Evolutionary conservation across 2,329 filamentous ascomycete species (phyloP).

Genomic region (Chaetomium sp.): DNA sequence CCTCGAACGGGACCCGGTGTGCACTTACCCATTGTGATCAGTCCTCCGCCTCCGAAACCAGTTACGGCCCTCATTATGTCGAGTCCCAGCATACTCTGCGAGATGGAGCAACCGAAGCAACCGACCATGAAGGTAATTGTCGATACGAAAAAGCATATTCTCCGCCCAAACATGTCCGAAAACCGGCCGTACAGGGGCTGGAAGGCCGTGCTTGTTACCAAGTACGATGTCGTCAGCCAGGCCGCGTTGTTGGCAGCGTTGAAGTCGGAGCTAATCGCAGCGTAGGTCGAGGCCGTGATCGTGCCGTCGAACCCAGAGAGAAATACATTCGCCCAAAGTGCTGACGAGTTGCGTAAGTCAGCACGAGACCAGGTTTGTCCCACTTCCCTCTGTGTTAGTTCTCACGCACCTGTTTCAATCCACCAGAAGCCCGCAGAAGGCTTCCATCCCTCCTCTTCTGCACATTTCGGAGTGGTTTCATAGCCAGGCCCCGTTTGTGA

Average conservation of each 20-base stretch:
- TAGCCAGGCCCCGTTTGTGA: constrained; percentile 28
- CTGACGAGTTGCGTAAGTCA: constrained; percentile 4
- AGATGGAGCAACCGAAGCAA: constrained; percentile 66
- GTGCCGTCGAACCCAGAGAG: constrained; percentile 71
- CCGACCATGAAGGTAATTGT: constrained; percentile 63
- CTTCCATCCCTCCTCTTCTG: constrained; percentile 44
- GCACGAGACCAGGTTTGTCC: neutral
- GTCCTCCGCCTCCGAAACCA: constrained; percentile 69
- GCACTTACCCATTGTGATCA: constrained; percentile 67
- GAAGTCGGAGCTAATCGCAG: constrained; percentile 75
- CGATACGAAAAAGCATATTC: constrained; percentile 65
- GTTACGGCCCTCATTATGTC: constrained; percentile 67
- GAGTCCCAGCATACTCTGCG: constrained; percentile 59
- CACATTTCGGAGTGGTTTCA: constrained; percentile 26
- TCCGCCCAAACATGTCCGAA: constrained; percentile 69
- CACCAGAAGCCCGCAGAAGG: constrained; percentile 55
- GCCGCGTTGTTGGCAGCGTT: constrained; percentile 71
- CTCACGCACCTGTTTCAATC: constrained; percentile 60
- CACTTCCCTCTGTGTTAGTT: neutral
- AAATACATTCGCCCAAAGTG: constrained; percentile 56
- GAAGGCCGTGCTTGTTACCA: constrained; percentile 71
- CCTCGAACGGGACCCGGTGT: no score
- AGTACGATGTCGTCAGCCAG: constrained; percentile 73
- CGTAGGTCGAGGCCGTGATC: constrained; percentile 72
- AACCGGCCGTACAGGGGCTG: constrained; percentile 72